Evolutionary conservation across 129 eudicot species (phyloP), one percentile per base, ranked within the genome.

Genomic region (Saussurea involucrata): DNA sequence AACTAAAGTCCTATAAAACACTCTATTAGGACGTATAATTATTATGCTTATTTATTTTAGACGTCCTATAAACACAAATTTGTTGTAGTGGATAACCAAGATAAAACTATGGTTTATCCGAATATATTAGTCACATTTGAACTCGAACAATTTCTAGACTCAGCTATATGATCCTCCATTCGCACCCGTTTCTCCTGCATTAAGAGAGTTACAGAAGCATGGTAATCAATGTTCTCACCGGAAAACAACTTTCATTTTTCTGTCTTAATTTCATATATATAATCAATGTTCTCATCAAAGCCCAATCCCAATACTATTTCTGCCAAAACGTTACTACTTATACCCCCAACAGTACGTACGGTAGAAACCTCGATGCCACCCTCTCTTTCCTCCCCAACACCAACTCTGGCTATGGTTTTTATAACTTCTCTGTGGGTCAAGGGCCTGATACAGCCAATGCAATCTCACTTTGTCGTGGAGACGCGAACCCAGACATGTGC

Each of bases 381-480:
- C 74, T 82, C 83, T 49, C 81, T 68, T 42, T 66, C 24, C 67
- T 80, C 28, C 33, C 83, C 37, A 68, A 69, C 46, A 40, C 65
- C 25, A 21, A 24, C 17, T 46, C 9, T 18, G 15, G 17, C 55
- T 5, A 32, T 1, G 78, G 81, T 15, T 80, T 85, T 76, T 37
- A 17, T 72, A 76, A 71, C 57, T 17, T 9, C 55, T 46, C 88
- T 12, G 24, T 11, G 6, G 83, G 83, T 55, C 58, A 57, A 46
- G 65, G 17, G 29, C 9, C 66, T 12, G 63, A 75, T 25, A 60
- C 4, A 21, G 87, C 29, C 68, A 24, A 74, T 24, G 87, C 58
- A n/a, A 3, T 84, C 17, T 81, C 24, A 8, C 85, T 84, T 28
- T 87, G 88, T 63, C 53, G 85, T 15, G 91, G 85, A 1, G 91